A percentile compares a stretch with the other conserved stretches of the same genome.
These are phyloP conservation scores for Phytophthora cryptogea DNA, from an alignment of 352 stramenopile genomes.

Conservation along the genomic window DNA sequence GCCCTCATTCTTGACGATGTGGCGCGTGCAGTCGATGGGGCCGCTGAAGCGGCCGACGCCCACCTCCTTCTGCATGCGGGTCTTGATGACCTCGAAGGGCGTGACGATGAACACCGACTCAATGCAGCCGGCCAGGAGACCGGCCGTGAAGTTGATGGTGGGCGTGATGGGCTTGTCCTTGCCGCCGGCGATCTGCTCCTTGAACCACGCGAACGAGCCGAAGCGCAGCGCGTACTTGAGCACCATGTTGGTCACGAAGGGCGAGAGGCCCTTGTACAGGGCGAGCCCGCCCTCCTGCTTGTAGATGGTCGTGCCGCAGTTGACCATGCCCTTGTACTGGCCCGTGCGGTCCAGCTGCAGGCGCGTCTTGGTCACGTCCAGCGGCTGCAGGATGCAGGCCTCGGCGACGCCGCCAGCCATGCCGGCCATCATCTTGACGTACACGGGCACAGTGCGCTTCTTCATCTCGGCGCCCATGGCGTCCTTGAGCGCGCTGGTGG, in stretches of 20 bases:
- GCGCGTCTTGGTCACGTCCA: slow-evolving; percentile 89
- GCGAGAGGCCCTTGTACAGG: slow-evolving; percentile 87
- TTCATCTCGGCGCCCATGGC: slow-evolving; percentile 75
- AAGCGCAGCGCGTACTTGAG: slow-evolving; percentile 91
- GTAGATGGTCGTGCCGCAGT: slow-evolving; percentile 84
- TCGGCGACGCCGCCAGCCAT: slow-evolving; percentile 89
- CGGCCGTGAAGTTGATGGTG: slow-evolving; percentile 87
- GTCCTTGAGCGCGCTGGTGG: slow-evolving; percentile 80
- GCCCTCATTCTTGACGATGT: slow-evolving; percentile 94
- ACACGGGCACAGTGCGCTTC: slow-evolving; percentile 65
- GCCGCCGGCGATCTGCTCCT: slow-evolving; percentile 76
- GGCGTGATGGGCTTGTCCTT: slow-evolving; percentile 74
- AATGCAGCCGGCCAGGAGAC: slow-evolving; percentile 92
- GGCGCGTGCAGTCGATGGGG: slow-evolving; percentile 91
- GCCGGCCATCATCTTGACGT: slow-evolving; percentile 86
- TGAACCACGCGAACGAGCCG: slow-evolving; percentile 87
- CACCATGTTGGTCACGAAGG: slow-evolving; percentile 90
- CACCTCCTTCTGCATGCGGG: slow-evolving; percentile 95
- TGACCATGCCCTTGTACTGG: slow-evolving; percentile 87
- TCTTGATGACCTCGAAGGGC: slow-evolving; percentile 99
- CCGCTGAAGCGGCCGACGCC: slow-evolving; percentile 89
- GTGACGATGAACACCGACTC: slow-evolving; percentile 98
- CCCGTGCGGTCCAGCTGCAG: slow-evolving; percentile 77
- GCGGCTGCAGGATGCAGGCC: slow-evolving; percentile 78
- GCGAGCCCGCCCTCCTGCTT: slow-evolving; percentile 68